These are phyloP conservation scores for Trichosporon asahii DNA, from an alignment of 1,284 basidiomycete genomes.

Conservation along the genomic window DNA sequence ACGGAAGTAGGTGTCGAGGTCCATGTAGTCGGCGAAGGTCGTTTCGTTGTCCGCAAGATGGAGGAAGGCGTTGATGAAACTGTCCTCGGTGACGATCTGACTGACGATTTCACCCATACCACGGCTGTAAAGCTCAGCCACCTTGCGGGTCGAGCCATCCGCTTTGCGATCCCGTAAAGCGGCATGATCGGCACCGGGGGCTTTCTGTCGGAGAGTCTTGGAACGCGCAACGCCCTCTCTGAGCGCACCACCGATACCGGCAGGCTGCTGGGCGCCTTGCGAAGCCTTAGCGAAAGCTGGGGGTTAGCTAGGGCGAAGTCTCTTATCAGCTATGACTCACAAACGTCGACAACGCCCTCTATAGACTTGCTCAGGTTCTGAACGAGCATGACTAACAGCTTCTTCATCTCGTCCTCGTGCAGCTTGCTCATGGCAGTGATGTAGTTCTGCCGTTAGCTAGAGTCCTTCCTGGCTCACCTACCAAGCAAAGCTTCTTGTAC, in stretches of 20 bases:
- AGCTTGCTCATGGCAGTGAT: constrained; percentile 78
- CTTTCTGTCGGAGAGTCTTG: constrained; percentile 58
- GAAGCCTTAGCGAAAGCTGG: constrained; percentile 17
- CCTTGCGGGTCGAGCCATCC: constrained; percentile 18
- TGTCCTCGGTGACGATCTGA: constrained; percentile 74
- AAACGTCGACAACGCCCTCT: constrained; percentile 28
- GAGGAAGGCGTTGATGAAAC: constrained; percentile 86
- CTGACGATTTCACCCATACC: constrained; percentile 74
- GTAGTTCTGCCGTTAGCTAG: constrained; percentile 63
- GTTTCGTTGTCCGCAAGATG: constrained; percentile 82
- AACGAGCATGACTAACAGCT: constrained; percentile 63
- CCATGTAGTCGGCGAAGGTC: constrained; percentile 95
- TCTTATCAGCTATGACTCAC: constrained; percentile 25
- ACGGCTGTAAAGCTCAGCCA: constrained; percentile 61
- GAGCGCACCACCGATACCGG: constrained; percentile 17
- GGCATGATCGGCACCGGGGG: neutral
- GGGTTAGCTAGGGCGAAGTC: neutral
- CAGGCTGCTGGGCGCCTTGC: constrained; percentile 5
- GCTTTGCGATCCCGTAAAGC: constrained; percentile 10
- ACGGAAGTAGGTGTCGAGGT: constrained; percentile 88
- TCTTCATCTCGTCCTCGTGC: constrained; percentile 73
- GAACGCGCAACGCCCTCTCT: constrained; percentile 60
- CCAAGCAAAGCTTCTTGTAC: constrained; percentile 81
- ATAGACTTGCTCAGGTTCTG: constrained; percentile 61
- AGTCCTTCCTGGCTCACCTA: constrained; percentile 53